Percentiles rank a stretch among this genome's conserved stretches.
phyloP scores from a whole-genome alignment of 345 rosid species.

The Ailanthus altissimus region DNA sequence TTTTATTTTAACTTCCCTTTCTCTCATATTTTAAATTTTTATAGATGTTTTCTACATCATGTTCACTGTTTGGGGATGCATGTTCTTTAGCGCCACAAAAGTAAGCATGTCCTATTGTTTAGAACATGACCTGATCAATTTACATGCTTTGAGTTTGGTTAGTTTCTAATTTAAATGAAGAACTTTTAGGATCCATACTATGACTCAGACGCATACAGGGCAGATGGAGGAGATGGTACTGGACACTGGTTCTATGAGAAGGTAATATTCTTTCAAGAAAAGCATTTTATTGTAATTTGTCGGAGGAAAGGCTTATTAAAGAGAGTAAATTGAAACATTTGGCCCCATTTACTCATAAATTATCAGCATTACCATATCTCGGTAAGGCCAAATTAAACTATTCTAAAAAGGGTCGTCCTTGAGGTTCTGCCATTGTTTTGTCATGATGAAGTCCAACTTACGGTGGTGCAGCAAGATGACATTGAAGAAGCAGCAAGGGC shows the following conservation, averaged over 20 bases:
- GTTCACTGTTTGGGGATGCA: conserved; percentile 94
- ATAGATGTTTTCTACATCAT: conserved; percentile 82
- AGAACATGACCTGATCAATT: background rate
- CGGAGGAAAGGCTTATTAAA: no score
- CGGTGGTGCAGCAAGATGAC: conserved; percentile 71
- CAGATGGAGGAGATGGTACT: conserved; percentile 92
- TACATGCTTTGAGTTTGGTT: background rate
- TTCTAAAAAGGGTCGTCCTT: no score
- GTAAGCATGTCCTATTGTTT: conserved; percentile 37
- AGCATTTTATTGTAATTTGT: no score
- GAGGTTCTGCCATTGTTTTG: no score
- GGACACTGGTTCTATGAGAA: conserved; percentile 88
- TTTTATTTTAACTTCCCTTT: conserved; percentile 5
- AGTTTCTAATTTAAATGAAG: background rate
- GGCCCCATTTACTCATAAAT: no score
- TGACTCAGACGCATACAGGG: conserved; percentile 80
- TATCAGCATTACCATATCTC: no score
- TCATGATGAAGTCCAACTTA: background rate
- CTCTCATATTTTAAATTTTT: background rate
- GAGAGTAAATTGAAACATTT: no score
- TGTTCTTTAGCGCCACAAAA: conserved; percentile 78
- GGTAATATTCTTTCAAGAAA: conserved; percentile 38
- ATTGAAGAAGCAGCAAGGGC: conserved; percentile 88
- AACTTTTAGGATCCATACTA: conserved; percentile 77
- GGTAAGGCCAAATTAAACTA: no score